Conservation (phyloP, 495 filamentous ascomycete genomes). For the Hypoxylon fragiforme region DNA sequence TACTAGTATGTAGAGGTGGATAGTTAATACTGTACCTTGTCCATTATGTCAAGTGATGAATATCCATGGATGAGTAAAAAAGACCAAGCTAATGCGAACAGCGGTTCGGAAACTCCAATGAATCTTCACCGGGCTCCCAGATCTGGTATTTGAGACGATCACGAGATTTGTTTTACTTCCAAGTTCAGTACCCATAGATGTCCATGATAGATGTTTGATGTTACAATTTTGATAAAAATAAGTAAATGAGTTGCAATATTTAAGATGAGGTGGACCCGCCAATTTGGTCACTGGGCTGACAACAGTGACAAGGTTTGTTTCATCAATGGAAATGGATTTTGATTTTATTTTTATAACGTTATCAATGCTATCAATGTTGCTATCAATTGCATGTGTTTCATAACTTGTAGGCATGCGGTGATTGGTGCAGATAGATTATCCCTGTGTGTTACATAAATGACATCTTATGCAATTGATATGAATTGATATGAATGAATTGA, state of each 20-base stretch:
- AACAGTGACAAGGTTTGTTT: too few relatives aligned
- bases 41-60: background rate
- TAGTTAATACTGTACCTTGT: too few relatives aligned
- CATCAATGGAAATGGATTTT: too few relatives aligned
- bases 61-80: too few relatives aligned
- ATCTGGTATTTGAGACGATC: conserved; percentile 23
- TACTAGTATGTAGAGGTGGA: conserved; percentile 8
- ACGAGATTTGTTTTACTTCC: conserved; percentile 15
- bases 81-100: conserved; percentile 25
- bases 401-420: too few relatives aligned
- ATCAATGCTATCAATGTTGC: too few relatives aligned
- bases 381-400: too few relatives aligned
- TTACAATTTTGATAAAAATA: background rate
- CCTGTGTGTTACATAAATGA: background rate
- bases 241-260: background rate
- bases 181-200: conserved; percentile 4
- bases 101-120: conserved; percentile 17
- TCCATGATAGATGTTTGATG: background rate
- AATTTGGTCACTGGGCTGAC: background rate
- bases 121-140: conserved; percentile 18
- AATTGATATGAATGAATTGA: too few relatives aligned
- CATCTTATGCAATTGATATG: background rate
- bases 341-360: too few relatives aligned
- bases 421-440: too few relatives aligned
- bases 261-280: background rate